phyloP scores from a whole-genome alignment of 768 basidiomycete species.

The Cyathus striatus region DNA sequence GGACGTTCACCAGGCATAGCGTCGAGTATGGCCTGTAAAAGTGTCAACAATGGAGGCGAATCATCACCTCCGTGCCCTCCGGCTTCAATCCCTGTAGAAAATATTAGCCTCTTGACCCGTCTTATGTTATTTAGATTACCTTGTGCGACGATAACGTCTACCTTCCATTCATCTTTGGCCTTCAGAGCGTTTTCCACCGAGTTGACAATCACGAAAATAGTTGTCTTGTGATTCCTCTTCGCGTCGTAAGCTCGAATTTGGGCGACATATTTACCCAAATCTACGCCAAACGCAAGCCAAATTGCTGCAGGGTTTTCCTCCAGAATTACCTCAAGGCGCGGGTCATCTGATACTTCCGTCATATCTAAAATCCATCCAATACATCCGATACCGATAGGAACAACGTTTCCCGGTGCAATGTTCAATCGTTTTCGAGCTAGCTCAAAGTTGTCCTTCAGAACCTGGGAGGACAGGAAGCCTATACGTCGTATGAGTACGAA shows the following conservation, averaged over 20 bases:
- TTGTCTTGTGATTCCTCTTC: slow-evolving; percentile 36
- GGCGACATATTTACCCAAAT: slow-evolving; percentile 46
- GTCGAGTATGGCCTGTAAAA: slow-evolving; percentile 40
- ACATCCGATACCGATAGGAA: slow-evolving; percentile 57
- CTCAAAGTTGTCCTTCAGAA: slow-evolving; percentile 34
- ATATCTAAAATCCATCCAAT: slow-evolving; percentile 53
- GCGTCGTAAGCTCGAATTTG: slow-evolving; percentile 35
- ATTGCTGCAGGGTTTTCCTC: slow-evolving; percentile 43
- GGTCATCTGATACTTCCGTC: slow-evolving; percentile 24
- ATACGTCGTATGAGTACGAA: neutral
- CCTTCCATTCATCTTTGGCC: slow-evolving; percentile 44
- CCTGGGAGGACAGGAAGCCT: slow-evolving; percentile 33
- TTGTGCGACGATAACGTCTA: slow-evolving; percentile 63
- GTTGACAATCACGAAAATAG: slow-evolving; percentile 48
- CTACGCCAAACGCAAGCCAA: slow-evolving; percentile 58
- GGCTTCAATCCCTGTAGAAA: slow-evolving; percentile 18
- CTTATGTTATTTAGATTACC: too few relatives aligned
- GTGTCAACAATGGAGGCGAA: slow-evolving; percentile 40
- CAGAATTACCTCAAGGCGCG: slow-evolving; percentile 35
- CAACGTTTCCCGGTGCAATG: slow-evolving; percentile 20
- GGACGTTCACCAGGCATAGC: slow-evolving; percentile 28
- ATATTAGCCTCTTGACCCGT: neutral
- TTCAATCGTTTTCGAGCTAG: slow-evolving; percentile 28
- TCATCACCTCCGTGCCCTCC: slow-evolving; percentile 30
- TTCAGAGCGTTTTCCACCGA: slow-evolving; percentile 42